Evolutionary conservation across 208 protist genomes (phyloP), one percentile per base, ranked within the genome.

Genomic region (Trichomonas vaginalis): DNA sequence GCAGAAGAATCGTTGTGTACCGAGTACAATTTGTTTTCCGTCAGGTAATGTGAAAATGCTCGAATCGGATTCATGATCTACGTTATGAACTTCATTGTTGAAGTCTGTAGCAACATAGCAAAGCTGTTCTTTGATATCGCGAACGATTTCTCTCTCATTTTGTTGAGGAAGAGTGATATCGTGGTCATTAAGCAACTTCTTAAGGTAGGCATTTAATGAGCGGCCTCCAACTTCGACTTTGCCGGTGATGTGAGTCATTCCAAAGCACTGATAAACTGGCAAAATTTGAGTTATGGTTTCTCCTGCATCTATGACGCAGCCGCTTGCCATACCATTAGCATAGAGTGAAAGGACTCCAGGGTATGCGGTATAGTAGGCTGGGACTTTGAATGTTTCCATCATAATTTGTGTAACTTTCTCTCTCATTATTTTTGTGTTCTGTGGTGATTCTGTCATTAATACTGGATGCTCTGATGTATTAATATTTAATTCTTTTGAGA

Each of bases 61-160:
- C 45, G 97, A 96, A 21, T 88, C 47, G 2, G 70, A 96, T 21
- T 96, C 96, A 23, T 96, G 35, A 6, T 95, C 87, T 39, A 97
- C 96, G 12, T 82, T 97, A 79, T 96, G 79, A 83, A 98, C 96
- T 82, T 98, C 97, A 47, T 83, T 37, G 39, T 97, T 95, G 49
- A 96, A 97, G 96, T 98, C 97, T 9, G 97, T 61, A 37, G 97
- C 97, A 79, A 98, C 96, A 79, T 97, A 98, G 42, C 96, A 97
- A 23, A 98, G 87, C 82, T 97, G 97, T 96, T 98, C 97, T 97
- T 98, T 98, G 45, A 98, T 98, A 48, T 98, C 97, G 47, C 97
- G 92, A 42, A 97, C 96, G 56, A 98, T 98, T 96, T 98, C 97
- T 49, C 96, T 87, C 95, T 98, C 97, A 35, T 97, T 96, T 47